Evolutionary conservation across 352 stramenopile genomes (phyloP).

Genomic region (Pythium vanterpoolii): DNA sequence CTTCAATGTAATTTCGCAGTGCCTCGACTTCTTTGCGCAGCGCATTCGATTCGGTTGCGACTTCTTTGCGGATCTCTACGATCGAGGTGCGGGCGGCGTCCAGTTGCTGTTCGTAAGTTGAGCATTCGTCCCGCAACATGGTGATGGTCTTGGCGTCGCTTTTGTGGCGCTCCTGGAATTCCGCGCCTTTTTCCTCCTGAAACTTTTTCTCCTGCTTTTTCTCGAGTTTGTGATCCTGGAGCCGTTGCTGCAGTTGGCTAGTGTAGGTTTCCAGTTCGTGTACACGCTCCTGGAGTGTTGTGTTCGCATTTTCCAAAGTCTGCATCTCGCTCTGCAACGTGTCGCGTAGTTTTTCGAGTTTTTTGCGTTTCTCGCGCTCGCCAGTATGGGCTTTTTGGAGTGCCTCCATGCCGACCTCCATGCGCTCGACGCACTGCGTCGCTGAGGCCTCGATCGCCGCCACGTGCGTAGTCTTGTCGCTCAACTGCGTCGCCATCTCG

Average conservation of each 20-base stretch:
- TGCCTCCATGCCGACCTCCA: slow-evolving; percentile 32
- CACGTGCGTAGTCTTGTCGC: slow-evolving; percentile 36
- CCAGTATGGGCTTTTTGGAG: slow-evolving; percentile 36
- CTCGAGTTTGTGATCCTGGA: slow-evolving; percentile 42
- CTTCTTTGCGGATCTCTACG: slow-evolving; percentile 24
- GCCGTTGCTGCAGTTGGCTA: slow-evolving; percentile 35
- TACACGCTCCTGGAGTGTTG: slow-evolving; percentile 33
- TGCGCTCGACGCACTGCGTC: slow-evolving; percentile 41
- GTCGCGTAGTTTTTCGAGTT: slow-evolving; percentile 33
- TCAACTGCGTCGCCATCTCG: slow-evolving; percentile 28
- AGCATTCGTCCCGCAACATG: slow-evolving; percentile 35
- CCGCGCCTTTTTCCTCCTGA: slow-evolving; percentile 23
- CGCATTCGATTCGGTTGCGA: slow-evolving; percentile 27
- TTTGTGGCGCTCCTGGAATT: slow-evolving; percentile 40
- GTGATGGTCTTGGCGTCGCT: slow-evolving; percentile 37
- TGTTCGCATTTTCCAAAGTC: slow-evolving; percentile 28
- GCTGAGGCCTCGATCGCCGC: slow-evolving; percentile 44
- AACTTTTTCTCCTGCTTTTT: slow-evolving; percentile 40
- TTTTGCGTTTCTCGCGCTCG: slow-evolving; percentile 53
- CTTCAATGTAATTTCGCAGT: slow-evolving; percentile 47
- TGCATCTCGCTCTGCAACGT: slow-evolving; percentile 37
- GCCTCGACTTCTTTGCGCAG: slow-evolving; percentile 42
- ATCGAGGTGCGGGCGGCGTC: slow-evolving; percentile 18
- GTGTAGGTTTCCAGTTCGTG: slow-evolving; percentile 34
- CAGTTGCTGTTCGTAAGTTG: slow-evolving; percentile 28